A percentile compares a stretch with the other conserved stretches of the same genome.
phyloP scores from a whole-genome alignment of 1,284 basidiomycete species.

The Pseudozyma flocculosa region DNA sequence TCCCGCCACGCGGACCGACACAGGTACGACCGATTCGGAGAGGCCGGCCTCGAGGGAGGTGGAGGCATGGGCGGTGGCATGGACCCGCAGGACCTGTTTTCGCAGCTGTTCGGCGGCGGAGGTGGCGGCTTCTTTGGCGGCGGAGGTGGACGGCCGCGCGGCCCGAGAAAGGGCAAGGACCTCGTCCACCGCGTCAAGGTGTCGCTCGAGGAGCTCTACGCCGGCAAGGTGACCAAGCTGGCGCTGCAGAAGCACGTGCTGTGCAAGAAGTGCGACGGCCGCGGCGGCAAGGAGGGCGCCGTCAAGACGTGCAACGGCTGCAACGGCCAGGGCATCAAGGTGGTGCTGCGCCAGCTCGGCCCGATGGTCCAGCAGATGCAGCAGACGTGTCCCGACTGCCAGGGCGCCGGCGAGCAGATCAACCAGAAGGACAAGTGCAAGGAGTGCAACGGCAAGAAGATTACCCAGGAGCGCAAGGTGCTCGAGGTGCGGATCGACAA shows the following conservation, averaged over 20 bases:
- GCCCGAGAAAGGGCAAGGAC: conserved; percentile 97
- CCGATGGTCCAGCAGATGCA: conserved; percentile 99
- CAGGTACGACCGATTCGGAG: conserved; percentile 84
- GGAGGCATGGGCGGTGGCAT: conserved; percentile 74
- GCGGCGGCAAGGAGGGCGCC: conserved; percentile 95
- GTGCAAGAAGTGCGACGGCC: conserved; percentile 89
- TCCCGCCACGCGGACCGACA: background rate
- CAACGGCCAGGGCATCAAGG: conserved; percentile 85
- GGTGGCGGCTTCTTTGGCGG: conserved; percentile 67
- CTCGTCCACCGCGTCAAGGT: conserved; percentile 95
- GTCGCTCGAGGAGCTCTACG: conserved; percentile 95
- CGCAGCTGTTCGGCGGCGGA: conserved; percentile 82
- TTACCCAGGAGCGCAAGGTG: conserved; percentile 90
- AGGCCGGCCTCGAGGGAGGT: conserved; percentile 79
- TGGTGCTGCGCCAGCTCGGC: conserved; percentile 92
- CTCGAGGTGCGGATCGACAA: conserved; percentile 99
- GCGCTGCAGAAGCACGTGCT: conserved; percentile 93
- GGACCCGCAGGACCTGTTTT: conserved; percentile 97
- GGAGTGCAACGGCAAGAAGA: conserved; percentile 93
- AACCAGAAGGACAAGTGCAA: conserved; percentile 91
- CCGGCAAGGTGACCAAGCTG: conserved; percentile 96
- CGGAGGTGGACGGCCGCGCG: conserved; percentile 66
- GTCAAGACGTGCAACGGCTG: conserved; percentile 79
- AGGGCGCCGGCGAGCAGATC: conserved; percentile 88
- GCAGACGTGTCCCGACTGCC: conserved; percentile 88